phyloP scores from a whole-genome alignment of 2,329 filamentous ascomycete genomes.

The Taxawa tesnikishii region DNA sequence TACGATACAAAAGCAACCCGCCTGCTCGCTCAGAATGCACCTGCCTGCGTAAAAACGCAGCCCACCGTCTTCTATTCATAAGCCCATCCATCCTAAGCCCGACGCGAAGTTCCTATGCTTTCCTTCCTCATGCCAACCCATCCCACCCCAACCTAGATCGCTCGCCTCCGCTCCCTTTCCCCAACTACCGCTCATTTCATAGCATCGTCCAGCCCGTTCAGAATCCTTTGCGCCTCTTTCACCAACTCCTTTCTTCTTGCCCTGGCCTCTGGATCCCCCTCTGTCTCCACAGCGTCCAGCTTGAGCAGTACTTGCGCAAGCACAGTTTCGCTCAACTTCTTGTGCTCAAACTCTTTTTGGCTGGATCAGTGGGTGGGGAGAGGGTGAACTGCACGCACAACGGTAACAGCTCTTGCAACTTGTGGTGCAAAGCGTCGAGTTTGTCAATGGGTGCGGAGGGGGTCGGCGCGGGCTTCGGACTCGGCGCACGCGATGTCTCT shows the following conservation, averaged over 20 bases:
- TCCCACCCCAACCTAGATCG: too few relatives aligned
- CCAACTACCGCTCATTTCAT: too few relatives aligned
- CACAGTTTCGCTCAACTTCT: conserved; percentile 62
- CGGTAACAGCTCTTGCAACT: conserved; percentile 55
- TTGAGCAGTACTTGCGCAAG: conserved; percentile 67
- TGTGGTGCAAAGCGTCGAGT: conserved; percentile 51
- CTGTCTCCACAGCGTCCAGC: conserved; percentile 62
- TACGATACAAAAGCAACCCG: too few relatives aligned
- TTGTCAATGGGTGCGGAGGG: conserved; percentile 44
- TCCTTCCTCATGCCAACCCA: too few relatives aligned
- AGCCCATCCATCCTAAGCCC: too few relatives aligned
- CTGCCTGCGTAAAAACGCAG: too few relatives aligned
- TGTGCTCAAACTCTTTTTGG: conserved; percentile 64
- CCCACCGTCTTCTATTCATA: too few relatives aligned
- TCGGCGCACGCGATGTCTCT: conserved; percentile 21
- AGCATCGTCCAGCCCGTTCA: conserved; percentile 51
- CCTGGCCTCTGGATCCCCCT: conserved; percentile 54
- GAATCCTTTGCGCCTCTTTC: conserved; percentile 53
- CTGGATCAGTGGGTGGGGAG: conserved; percentile 50
- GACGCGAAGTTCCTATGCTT: too few relatives aligned
- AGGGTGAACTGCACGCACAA: conserved; percentile 49
- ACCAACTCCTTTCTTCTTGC: conserved; percentile 59
- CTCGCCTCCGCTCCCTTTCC: too few relatives aligned
- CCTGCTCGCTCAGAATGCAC: too few relatives aligned
- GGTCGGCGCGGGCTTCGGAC: conserved; percentile 23